Base-by-base conservation (phyloP, 495 filamentous ascomycete species). In the Penicillium lividum region DNA sequence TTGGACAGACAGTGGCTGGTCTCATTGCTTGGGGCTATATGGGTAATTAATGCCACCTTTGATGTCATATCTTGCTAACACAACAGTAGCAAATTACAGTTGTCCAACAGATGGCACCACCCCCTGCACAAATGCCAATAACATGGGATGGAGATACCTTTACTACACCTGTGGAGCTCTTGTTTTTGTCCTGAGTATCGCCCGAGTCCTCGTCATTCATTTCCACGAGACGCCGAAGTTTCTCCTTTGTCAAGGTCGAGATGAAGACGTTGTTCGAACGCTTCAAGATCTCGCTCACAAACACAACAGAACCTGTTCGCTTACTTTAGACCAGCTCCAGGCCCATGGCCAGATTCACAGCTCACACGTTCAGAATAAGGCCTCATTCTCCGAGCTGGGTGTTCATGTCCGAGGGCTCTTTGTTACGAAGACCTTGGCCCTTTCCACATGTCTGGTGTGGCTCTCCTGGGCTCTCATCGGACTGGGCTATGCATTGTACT, bases 381-480 rank as follows among this genome's bases (percentile, higher is more conserved):
- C 55, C 6, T 61, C 62, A n/a, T 28, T 64, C 3, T 51, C 58
- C 13, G 62, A 64, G 34, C 36, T 64, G 8, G 45, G 8, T 0
- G 54, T 64, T 0, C 62, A 64, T 49, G 31, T 64, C 3, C 46
- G 55, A 22, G 55, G 58, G 4, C 31, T 64, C 4, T 64, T 64
- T 25, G 31, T 51, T 13, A 61, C 58, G 7, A 40, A 42, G 10
- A 49, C 42, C 1, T 59, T 75, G 22, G 61, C 66, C 5, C 57
- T 66, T 13, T 73, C 70, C 0, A 73, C 70, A 2, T 49, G 54
- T 33, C 57, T 73, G 30, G 73, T 77, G 5, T 66, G 73, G 43
- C 36, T 69, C 31, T 74, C 73, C 53, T 77, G 73, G 73, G 68
- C 74, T 25, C 51, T 77, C 1, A 75, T 77, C 51, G 72, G 73